These are phyloP conservation scores for Pseudofabraea citricarpa DNA, from an alignment of 2,329 filamentous ascomycete genomes.

Conservation along the genomic window DNA sequence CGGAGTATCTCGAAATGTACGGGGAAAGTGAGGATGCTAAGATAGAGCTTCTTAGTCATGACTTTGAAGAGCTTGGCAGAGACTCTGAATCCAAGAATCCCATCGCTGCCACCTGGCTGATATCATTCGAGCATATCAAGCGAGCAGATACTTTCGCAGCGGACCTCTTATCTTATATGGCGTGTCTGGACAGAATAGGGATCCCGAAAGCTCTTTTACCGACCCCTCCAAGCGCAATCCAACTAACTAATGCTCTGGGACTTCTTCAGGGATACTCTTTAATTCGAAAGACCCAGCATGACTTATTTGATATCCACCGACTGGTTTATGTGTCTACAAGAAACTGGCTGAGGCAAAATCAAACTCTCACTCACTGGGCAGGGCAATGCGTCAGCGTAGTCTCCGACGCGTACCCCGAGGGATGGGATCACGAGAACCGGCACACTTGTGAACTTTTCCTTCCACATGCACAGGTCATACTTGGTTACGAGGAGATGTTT, in stretches of 20 bases:
- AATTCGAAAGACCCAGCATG: not conserved
- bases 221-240: not conserved
- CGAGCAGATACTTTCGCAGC: constrained; percentile 1
- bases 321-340: constrained; percentile 2
- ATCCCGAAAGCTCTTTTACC: constrained; percentile 3
- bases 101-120: constrained; percentile 6
- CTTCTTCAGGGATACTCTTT: constrained; percentile 6
- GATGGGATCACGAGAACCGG: not conserved
- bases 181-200: constrained; percentile 2
- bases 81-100: constrained; percentile 3
- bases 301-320: constrained; percentile 2
- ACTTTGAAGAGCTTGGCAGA: constrained; percentile 7
- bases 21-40: not conserved
- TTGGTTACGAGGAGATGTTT: not conserved
- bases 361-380: not conserved
- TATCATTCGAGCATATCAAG: constrained; percentile 11
- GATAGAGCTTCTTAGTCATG: constrained; percentile 5
- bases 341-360: constrained; percentile 2
- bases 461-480: not conserved
- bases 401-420: not conserved
- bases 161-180: constrained; percentile 5
- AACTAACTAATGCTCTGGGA: constrained; percentile 3
- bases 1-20: not conserved
- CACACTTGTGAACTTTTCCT: not conserved
- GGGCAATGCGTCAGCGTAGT: not conserved